Conservation (phyloP, 495 filamentous ascomycete species). For the Annulohypoxylon bovei region DNA sequence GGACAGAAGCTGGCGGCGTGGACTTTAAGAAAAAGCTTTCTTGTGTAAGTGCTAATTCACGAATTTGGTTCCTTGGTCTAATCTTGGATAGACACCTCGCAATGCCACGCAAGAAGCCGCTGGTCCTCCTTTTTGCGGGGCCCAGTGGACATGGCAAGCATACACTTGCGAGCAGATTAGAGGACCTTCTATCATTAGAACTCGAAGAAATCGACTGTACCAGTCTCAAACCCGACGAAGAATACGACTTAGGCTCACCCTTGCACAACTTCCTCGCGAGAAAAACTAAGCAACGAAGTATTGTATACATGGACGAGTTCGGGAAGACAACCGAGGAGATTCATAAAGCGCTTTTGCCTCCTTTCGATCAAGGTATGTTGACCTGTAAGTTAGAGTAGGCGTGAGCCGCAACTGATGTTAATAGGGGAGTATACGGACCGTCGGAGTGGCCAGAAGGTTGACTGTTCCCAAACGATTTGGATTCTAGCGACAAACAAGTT, state of each 20-base stretch:
- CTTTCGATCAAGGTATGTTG: slow-evolving; percentile 56
- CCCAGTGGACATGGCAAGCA: slow-evolving; percentile 65
- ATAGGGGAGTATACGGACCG: slow-evolving; percentile 56
- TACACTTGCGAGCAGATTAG: slow-evolving; percentile 57
- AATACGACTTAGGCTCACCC: slow-evolving; percentile 51
- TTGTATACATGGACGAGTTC: slow-evolving; percentile 69
- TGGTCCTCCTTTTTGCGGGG: slow-evolving; percentile 60
- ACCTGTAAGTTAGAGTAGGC: not conserved
- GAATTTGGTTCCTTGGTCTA: not conserved
- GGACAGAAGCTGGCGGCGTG: slow-evolving; percentile 27
- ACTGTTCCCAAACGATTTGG: slow-evolving; percentile 67
- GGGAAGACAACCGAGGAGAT: slow-evolving; percentile 62
- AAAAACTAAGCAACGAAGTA: slow-evolving; percentile 51
- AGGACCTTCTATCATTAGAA: slow-evolving; percentile 54
- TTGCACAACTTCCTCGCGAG: slow-evolving; percentile 64
- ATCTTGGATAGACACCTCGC: slow-evolving; percentile 26
- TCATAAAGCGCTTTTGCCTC: slow-evolving; percentile 54
- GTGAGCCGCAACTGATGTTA: slow-evolving; percentile 33
- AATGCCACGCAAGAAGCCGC: slow-evolving; percentile 34
- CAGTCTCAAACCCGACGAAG: slow-evolving; percentile 48
- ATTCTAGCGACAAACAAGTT: slow-evolving; percentile 63
- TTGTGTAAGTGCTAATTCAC: slow-evolving; percentile 22
- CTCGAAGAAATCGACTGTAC: slow-evolving; percentile 58
- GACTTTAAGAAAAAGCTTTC: slow-evolving; percentile 25
- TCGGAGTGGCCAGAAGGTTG: slow-evolving; percentile 51